Base-by-base conservation (phyloP, 495 filamentous ascomycete species). In the Xylaria acuta region DNA sequence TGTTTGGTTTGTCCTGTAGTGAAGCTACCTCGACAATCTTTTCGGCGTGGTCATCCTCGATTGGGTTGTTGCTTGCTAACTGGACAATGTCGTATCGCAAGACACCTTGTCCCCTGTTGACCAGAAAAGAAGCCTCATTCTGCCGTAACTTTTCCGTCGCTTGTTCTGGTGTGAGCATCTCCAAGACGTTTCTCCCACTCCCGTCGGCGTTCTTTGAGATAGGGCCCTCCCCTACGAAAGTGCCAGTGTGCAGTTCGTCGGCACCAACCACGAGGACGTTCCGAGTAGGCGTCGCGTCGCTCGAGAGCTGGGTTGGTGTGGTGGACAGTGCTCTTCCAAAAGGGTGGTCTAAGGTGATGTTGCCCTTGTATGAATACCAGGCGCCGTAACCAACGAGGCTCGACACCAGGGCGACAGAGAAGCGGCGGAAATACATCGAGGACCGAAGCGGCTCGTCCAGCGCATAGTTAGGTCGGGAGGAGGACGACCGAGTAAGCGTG, bases 1-100 rank as follows among this genome's bases (percentile, higher is more conserved):
- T 94, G 56, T 83, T 89, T 84, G 65, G 63, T 36, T 79, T 73
- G 43, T 73, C 73, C 49, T 69, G 70, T 41, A 49, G 62, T 58
- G 68, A 65, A 80, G 92, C 90, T 16, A 97, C 88, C 82, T 99
- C 94, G 51, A 98, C 92, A 72, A 98, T 97, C 87, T 97, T 97
- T 83, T 98, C 97, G 40, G 92, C 90, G 79, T 99, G 96, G 78
- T 99, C 96, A 77, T 99, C 96, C 82, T 99, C 96, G 71, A 99
- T 99, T 0, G 96, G 96, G 73, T 97, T 93, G 80, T 99, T 99
- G 81, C 93, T 97, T 3, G 94, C 91, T 70, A 98, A 87, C 81
- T 98, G 96, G 30, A 94, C 92, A n/a, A 97, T 86, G 81, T 99
- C 96, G 77, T 99, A 99, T 54, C 96, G 90, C 73, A 97, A 90